Evolutionary conservation across 169 alveolate genomes (phyloP).

Genomic region (Perkinsus marinus): DNA sequence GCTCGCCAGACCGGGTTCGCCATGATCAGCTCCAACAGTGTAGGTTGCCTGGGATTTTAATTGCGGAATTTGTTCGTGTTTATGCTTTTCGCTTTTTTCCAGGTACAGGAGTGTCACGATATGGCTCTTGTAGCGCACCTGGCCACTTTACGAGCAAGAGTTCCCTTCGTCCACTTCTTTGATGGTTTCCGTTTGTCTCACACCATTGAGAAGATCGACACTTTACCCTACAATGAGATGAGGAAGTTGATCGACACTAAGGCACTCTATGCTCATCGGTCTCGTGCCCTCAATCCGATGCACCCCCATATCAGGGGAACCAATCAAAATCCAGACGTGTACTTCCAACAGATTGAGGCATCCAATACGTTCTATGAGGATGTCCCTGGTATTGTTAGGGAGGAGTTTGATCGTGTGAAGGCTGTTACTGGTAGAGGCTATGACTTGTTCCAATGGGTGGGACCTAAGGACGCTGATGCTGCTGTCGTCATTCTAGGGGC

Average conservation of each 20-base stretch:
- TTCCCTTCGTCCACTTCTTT: conserved; percentile 40
- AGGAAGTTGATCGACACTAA: neutral
- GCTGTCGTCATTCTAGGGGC: conserved; percentile 37
- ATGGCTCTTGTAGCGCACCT: conserved; percentile 35
- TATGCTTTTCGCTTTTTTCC: neutral
- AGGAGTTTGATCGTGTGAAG: conserved; percentile 26
- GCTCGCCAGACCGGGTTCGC: conserved; percentile 39
- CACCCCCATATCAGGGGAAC: conserved; percentile 44
- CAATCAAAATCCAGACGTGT: conserved; percentile 37
- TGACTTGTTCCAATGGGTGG: conserved; percentile 30
- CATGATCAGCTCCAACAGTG: conserved; percentile 5
- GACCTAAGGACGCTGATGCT: conserved; percentile 26
- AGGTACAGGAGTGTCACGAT: conserved; percentile 34
- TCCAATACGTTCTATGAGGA: conserved; percentile 32
- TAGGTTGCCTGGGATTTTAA: neutral
- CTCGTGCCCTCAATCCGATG: conserved; percentile 35
- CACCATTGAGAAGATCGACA: conserved; percentile 30
- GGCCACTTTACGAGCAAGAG: conserved; percentile 31
- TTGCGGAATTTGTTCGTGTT: neutral
- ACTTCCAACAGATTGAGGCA: conserved; percentile 37
- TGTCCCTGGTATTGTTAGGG: conserved; percentile 31
- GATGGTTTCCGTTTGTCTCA: conserved; percentile 45
- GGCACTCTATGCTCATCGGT: neutral
- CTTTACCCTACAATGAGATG: neutral
- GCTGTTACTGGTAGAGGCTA: conserved; percentile 31